These are phyloP conservation scores for Fraxinus angustifolia DNA, from an alignment of 305 asterid genomes.

Conservation along the genomic window DNA sequence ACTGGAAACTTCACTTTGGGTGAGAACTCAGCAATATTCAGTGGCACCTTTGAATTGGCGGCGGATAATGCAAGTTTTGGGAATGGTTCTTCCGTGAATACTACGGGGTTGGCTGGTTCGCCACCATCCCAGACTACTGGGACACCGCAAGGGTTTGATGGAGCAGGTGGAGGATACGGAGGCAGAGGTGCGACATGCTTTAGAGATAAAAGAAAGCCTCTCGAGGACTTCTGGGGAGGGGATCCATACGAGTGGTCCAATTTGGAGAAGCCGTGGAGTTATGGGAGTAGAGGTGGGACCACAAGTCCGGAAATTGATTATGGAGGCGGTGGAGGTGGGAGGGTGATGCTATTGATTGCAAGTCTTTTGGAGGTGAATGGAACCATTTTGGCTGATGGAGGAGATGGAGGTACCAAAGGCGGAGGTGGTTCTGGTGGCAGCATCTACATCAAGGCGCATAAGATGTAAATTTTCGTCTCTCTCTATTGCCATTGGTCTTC, in stretches of 20 bases:
- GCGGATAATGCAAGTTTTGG: slow-evolving; percentile 65
- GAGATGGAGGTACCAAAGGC: slow-evolving; percentile 78
- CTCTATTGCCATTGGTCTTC: slow-evolving; percentile 15
- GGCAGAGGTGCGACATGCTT: slow-evolving; percentile 93
- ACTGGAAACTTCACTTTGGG: slow-evolving; percentile 73
- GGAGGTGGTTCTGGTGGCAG: slow-evolving; percentile 99
- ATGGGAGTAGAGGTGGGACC: slow-evolving; percentile 94
- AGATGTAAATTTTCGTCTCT: slow-evolving; percentile 50
- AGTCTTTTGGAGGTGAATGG: slow-evolving; percentile 78
- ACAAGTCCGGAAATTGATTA: slow-evolving; percentile 69
- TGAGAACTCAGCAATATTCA: slow-evolving; percentile 51
- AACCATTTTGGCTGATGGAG: slow-evolving; percentile 85
- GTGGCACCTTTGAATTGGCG: slow-evolving; percentile 58
- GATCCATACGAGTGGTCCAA: slow-evolving; percentile 84
- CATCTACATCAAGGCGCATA: slow-evolving; percentile 70
- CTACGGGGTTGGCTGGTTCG: slow-evolving; percentile 79
- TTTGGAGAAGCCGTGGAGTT: slow-evolving; percentile 70
- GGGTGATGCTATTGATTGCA: slow-evolving; percentile 46
- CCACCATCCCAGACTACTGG: slow-evolving; percentile 93
- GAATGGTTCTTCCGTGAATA: slow-evolving; percentile 67
- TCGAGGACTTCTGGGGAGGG: slow-evolving; percentile 97
- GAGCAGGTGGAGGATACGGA: slow-evolving; percentile 98
- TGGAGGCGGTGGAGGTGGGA: slow-evolving; percentile 99
- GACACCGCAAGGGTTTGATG: slow-evolving; percentile 85
- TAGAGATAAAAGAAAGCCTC: slow-evolving; percentile 59